phyloP scores from a whole-genome alignment of 345 rosid genomes.

The Chamaenerion angustifolium region DNA sequence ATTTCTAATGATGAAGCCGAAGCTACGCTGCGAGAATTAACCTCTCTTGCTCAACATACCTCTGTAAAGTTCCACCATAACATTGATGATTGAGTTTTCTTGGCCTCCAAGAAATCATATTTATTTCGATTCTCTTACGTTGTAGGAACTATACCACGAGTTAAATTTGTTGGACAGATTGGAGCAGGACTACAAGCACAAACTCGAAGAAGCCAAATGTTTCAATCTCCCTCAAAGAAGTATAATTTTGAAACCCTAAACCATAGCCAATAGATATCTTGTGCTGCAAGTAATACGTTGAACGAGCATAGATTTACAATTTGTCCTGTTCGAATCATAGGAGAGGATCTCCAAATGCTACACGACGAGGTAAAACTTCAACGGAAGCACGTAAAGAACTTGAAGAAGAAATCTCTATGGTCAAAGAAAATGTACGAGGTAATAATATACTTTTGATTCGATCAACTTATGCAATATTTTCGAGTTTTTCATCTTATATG shows the following conservation, averaged over 20 bases:
- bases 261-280: background rate
- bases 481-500: background rate
- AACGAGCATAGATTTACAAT: too few relatives aligned
- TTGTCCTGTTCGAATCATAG: conserved; percentile 22
- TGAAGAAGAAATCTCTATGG: conserved; percentile 89
- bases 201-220: conserved; percentile 40
- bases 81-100: background rate
- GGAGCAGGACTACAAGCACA: conserved; percentile 42
- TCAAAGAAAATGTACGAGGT: conserved; percentile 75
- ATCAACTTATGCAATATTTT: conserved; percentile 4
- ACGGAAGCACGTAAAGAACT: conserved; percentile 52
- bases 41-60: conserved; percentile 9
- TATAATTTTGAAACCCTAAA: conserved; percentile 11
- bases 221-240: conserved; percentile 41
- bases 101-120: background rate
- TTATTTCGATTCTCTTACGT: background rate
- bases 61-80: conserved; percentile 1
- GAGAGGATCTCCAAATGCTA: conserved; percentile 47
- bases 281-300: too few relatives aligned
- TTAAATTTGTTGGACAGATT: conserved; percentile 51
- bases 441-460: conserved; percentile 3
- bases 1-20: conserved; percentile 6
- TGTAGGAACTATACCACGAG: conserved; percentile 72
- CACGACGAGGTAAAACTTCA: conserved; percentile 62
- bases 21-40: conserved; percentile 7